Conservation (phyloP, 2,329 filamentous ascomycete genomes). For the Fragosphaeria purpurea region DNA sequence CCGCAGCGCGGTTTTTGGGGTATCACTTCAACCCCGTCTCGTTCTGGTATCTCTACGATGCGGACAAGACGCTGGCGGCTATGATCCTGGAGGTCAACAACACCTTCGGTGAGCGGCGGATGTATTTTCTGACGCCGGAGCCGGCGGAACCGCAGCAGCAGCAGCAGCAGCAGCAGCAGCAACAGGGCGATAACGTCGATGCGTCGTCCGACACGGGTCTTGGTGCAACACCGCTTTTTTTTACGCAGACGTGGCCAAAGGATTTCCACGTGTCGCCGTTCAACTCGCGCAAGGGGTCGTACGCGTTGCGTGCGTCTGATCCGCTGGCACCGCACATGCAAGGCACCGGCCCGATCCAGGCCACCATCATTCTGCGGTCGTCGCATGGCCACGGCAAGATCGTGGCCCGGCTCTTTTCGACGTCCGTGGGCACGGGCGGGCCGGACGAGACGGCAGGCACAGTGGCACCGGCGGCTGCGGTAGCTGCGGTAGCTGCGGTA, state of each 20-base stretch:
- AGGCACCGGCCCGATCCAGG: slow-evolving; percentile 37
- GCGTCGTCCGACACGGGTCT: neutral
- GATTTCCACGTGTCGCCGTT: slow-evolving; percentile 72
- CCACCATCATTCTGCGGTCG: slow-evolving; percentile 50
- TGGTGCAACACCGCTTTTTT: slow-evolving; percentile 14
- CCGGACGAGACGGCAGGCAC: no score
- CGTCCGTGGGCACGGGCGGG: no score
- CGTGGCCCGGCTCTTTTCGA: slow-evolving; percentile 48
- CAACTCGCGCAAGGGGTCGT: slow-evolving; percentile 50
- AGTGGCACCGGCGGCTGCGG: no score
- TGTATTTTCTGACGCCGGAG: slow-evolving; percentile 43
- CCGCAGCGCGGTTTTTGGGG: slow-evolving; percentile 57
- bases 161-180: neutral
- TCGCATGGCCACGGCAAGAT: slow-evolving; percentile 52
- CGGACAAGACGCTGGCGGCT: slow-evolving; percentile 44
- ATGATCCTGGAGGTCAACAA: slow-evolving; percentile 70
- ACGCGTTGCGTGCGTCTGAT: slow-evolving; percentile 40
- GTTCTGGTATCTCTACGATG: slow-evolving; percentile 68
- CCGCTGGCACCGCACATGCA: slow-evolving; percentile 31
- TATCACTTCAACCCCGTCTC: slow-evolving; percentile 69
- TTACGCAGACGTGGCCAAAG: slow-evolving; percentile 51
- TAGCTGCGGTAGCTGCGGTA: slow-evolving; percentile 24
- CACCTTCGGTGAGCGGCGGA: slow-evolving; percentile 61
- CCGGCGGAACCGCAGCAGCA: neutral
- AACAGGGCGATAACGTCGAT: neutral